These are phyloP conservation scores for Pyrenochaeta sp. DNA, from an alignment of 2,329 filamentous ascomycete genomes.

Conservation along the genomic window DNA sequence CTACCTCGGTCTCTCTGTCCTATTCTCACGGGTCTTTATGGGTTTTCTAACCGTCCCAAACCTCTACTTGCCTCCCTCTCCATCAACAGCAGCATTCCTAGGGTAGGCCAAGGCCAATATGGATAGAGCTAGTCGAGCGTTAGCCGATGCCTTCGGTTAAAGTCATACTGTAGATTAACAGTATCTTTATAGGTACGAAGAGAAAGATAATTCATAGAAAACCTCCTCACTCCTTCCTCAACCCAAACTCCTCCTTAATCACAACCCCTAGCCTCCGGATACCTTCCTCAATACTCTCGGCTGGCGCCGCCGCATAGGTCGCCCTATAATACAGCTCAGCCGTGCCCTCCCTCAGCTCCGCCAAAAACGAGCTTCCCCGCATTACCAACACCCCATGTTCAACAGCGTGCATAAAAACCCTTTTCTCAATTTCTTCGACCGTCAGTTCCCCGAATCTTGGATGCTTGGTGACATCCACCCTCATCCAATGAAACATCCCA, in stretches of 20 bases:
- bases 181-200: too few relatives aligned
- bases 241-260: slow-evolving; percentile 68
- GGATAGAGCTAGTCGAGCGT: too few relatives aligned
- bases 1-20: too few relatives aligned
- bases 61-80: too few relatives aligned
- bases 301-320: slow-evolving; percentile 82
- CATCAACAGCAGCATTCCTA: too few relatives aligned
- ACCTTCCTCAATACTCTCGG: slow-evolving; percentile 59
- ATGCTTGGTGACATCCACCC: slow-evolving; percentile 72
- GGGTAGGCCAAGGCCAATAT: too few relatives aligned
- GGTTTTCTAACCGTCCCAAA: too few relatives aligned
- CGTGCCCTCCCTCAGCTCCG: slow-evolving; percentile 68
- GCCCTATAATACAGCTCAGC: slow-evolving; percentile 86
- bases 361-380: slow-evolving; percentile 89
- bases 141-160: too few relatives aligned
- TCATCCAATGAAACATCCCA: slow-evolving; percentile 95
- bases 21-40: too few relatives aligned
- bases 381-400: slow-evolving; percentile 81
- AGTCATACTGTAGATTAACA: too few relatives aligned
- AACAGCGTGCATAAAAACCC: slow-evolving; percentile 82
- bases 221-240: too few relatives aligned
- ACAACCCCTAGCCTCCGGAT: slow-evolving; percentile 75
- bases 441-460: slow-evolving; percentile 62
- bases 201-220: too few relatives aligned
- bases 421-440: slow-evolving; percentile 77